Percentiles rank a stretch among this genome's conserved stretches.
These are phyloP conservation scores for Triticum urartu DNA, from an alignment of 176 grass and related monocot species.

Conservation along the genomic window DNA sequence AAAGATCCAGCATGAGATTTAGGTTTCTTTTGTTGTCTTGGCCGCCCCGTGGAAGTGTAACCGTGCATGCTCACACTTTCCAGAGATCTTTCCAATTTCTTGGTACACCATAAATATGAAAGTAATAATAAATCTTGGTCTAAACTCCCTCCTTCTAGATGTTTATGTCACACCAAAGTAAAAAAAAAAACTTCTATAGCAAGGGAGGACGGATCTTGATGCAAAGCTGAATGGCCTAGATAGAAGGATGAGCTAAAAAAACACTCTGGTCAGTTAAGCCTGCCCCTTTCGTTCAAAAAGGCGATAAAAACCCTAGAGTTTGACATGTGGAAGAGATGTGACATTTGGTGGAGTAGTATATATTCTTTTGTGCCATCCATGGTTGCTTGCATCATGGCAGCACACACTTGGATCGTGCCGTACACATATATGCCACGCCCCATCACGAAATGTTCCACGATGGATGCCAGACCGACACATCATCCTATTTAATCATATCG, in stretches of 20 bases:
- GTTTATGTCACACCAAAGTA: too few species aligned
- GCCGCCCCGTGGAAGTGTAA: background rate
- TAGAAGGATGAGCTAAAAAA: background rate
- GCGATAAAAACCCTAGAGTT: background rate
- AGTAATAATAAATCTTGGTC: too few species aligned
- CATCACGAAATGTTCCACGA: constrained; percentile 8
- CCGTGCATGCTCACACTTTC: too few species aligned
- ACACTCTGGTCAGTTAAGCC: background rate
- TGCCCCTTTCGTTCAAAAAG: background rate
- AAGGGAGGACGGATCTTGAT: background rate
- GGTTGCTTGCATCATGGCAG: background rate
- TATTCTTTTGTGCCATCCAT: background rate
- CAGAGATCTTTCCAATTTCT: too few species aligned
- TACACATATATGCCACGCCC: background rate
- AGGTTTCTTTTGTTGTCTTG: background rate
- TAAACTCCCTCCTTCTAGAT: too few species aligned
- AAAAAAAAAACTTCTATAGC: too few species aligned
- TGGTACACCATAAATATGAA: too few species aligned
- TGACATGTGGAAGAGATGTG: constrained; percentile 2
- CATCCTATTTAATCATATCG: constrained; percentile 14
- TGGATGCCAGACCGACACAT: constrained; percentile 34
- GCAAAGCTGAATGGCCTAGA: background rate
- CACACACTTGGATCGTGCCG: background rate
- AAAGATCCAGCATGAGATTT: background rate
- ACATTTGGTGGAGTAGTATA: background rate